phyloP scores from a whole-genome alignment of 306 rosid genomes.

The Castanea mollissima region DNA sequence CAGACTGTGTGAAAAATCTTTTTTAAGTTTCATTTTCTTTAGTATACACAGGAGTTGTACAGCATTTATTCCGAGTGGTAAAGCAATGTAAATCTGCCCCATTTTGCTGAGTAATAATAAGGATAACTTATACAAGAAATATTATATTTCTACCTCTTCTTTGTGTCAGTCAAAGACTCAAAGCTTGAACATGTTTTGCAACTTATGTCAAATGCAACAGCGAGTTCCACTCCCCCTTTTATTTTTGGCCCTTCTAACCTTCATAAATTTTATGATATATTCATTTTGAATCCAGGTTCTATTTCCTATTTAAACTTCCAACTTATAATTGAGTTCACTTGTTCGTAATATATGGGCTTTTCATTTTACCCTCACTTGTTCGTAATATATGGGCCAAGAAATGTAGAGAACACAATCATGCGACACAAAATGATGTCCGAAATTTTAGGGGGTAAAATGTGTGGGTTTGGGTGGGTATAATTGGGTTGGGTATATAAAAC shows the following conservation, averaged over 20 bases:
- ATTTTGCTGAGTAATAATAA: constrained; percentile 12
- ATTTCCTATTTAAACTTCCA: too few relatives aligned
- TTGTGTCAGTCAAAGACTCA: not conserved
- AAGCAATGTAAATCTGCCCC: constrained; percentile 13
- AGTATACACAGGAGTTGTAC: constrained; percentile 40
- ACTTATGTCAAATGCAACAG: too few relatives aligned
- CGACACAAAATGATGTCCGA: too few relatives aligned
- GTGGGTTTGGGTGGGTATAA: too few relatives aligned
- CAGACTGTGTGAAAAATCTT: constrained; percentile 33
- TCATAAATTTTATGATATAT: not conserved
- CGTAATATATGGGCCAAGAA: too few relatives aligned
- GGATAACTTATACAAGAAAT: constrained; percentile 1
- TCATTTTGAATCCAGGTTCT: too few relatives aligned
- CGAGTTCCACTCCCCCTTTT: not conserved
- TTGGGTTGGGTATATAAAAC: too few relatives aligned
- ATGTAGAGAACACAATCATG: too few relatives aligned
- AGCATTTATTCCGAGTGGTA: constrained; percentile 34
- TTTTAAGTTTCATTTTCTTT: constrained; percentile 1
- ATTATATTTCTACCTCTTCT: not conserved
- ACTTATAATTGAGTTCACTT: too few relatives aligned
- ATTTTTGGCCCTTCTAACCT: not conserved
- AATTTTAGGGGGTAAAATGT: too few relatives aligned
- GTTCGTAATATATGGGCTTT: too few relatives aligned
- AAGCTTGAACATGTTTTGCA: not conserved
- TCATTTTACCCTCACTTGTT: too few relatives aligned